phyloP scores from a whole-genome alignment of 805 yeast species.

The Yarrowia hollandica region DNA sequence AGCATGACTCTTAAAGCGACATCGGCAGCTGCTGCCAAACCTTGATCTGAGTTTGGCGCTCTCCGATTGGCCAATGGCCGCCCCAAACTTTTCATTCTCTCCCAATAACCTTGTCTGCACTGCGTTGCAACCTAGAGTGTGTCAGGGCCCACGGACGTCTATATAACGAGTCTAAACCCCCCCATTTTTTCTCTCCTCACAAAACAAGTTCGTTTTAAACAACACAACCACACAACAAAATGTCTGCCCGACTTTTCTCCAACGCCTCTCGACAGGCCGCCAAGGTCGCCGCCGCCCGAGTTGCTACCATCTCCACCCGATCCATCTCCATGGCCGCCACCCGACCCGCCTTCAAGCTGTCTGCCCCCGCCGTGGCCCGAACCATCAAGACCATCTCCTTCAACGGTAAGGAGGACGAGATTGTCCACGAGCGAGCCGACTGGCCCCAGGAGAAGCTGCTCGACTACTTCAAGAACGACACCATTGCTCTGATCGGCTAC shows the following conservation, averaged over 20 bases:
- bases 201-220: no score
- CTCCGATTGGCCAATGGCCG: slow-evolving; percentile 22
- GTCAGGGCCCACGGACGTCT: not conserved
- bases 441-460: slow-evolving; percentile 98
- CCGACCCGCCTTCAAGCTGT: slow-evolving; percentile 46
- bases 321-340: slow-evolving; percentile 53
- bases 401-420: slow-evolving; percentile 84
- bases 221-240: not conserved
- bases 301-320: slow-evolving; percentile 55
- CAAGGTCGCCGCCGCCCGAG: slow-evolving; percentile 48
- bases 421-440: slow-evolving; percentile 98
- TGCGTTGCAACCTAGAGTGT: not conserved
- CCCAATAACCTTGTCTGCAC: not conserved
- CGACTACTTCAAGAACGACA: slow-evolving; percentile 96
- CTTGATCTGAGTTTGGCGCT: not conserved
- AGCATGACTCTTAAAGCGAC: not conserved
- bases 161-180: not conserved
- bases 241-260: slow-evolving; percentile 29
- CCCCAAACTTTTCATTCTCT: not conserved
- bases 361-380: slow-evolving; percentile 64
- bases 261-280: slow-evolving; percentile 45
- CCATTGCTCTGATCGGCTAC: slow-evolving; percentile 96
- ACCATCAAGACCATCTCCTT: slow-evolving; percentile 96
- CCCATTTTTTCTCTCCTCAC: not conserved
- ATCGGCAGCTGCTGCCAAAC: slow-evolving; percentile 25